Conservation (phyloP, 2,329 filamentous ascomycete genomes). For the Tolypocladium inflatum region DNA sequence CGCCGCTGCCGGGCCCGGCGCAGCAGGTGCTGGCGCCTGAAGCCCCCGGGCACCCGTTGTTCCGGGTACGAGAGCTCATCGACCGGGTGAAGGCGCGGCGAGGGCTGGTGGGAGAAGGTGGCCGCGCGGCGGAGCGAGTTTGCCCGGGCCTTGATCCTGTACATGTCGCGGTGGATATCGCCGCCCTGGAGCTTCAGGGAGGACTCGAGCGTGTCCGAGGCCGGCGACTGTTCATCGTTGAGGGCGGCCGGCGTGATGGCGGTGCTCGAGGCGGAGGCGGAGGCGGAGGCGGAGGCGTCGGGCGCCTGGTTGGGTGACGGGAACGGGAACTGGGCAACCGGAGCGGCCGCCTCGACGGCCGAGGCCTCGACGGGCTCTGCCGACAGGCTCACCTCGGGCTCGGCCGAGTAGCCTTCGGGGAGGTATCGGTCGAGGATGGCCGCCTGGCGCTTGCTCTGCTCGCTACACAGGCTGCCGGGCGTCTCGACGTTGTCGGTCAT, state of each 20-base stretch:
- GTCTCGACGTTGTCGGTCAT: slow-evolving; percentile 19
- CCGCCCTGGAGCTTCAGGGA: slow-evolving; percentile 66
- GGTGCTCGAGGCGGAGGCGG: slow-evolving; percentile 7
- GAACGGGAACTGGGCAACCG: slow-evolving; percentile 1
- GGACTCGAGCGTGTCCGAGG: slow-evolving; percentile 40
- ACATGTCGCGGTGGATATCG: slow-evolving; percentile 70
- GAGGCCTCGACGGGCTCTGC: slow-evolving; percentile 7
- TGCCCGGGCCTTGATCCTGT: slow-evolving; percentile 56
- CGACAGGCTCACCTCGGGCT: slow-evolving; percentile 24
- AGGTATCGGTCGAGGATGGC: slow-evolving; percentile 27
- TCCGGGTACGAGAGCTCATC: slow-evolving; percentile 24
- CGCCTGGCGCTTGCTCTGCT: slow-evolving; percentile 20
- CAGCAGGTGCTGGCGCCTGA: slow-evolving; percentile 34
- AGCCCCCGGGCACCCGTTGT: slow-evolving; percentile 35
- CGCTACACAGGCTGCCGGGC: slow-evolving; percentile 15
- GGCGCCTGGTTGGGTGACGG: slow-evolving; percentile 2
- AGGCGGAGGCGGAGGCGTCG: slow-evolving; percentile 8
- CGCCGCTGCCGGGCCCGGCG: slow-evolving; percentile 29
- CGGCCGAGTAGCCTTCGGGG: slow-evolving; percentile 29
- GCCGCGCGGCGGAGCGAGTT: slow-evolving; percentile 45
- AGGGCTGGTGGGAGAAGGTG: slow-evolving; percentile 53
- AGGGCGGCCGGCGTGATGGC: slow-evolving; percentile 3
- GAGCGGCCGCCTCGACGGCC: neutral
- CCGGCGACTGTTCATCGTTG: slow-evolving; percentile 8
- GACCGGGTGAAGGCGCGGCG: slow-evolving; percentile 17